phyloP scores from a whole-genome alignment of 306 rosid species.

The Trifolium fragiferum region DNA sequence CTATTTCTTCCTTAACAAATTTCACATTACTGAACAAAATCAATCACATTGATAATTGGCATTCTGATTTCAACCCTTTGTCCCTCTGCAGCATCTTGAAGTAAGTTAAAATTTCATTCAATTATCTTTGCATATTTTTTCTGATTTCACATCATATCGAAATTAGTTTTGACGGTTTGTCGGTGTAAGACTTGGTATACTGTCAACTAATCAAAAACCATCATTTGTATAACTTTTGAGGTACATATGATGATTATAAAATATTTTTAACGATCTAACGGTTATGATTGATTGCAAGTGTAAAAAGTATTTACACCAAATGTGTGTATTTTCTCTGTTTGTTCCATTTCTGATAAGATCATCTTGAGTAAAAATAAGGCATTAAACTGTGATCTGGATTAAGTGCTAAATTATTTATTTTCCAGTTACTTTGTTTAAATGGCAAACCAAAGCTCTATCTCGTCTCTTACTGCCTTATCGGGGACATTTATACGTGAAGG shows the following conservation, averaged over 20 bases:
- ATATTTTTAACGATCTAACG: too few relatives aligned
- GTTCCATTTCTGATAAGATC: not conserved
- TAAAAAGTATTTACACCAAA: not conserved
- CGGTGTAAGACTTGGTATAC: not conserved
- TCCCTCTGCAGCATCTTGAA: not conserved
- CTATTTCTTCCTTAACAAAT: not conserved
- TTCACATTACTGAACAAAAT: not conserved
- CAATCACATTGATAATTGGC: slow-evolving; percentile 11
- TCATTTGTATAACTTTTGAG: not conserved
- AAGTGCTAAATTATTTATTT: not conserved
- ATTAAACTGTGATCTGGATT: not conserved
- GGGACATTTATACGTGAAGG: slow-evolving; percentile 1
- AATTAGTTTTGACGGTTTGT: not conserved
- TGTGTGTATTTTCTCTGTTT: not conserved
- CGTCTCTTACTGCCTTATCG: not conserved
- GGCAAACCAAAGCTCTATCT: slow-evolving; percentile 2
- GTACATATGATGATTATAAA: too few relatives aligned
- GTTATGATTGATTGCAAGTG: not conserved
- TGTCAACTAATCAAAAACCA: not conserved
- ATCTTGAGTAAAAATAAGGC: not conserved
- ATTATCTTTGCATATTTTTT: not conserved
- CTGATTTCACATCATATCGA: not conserved
- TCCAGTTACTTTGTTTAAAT: not conserved
- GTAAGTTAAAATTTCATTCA: slow-evolving; percentile 19
- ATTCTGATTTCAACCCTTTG: not conserved